Percentiles rank a stretch among this genome's conserved stretches.
Conservation (phyloP, 2,329 filamentous ascomycete species). For the Cladosporium sp. region DNA sequence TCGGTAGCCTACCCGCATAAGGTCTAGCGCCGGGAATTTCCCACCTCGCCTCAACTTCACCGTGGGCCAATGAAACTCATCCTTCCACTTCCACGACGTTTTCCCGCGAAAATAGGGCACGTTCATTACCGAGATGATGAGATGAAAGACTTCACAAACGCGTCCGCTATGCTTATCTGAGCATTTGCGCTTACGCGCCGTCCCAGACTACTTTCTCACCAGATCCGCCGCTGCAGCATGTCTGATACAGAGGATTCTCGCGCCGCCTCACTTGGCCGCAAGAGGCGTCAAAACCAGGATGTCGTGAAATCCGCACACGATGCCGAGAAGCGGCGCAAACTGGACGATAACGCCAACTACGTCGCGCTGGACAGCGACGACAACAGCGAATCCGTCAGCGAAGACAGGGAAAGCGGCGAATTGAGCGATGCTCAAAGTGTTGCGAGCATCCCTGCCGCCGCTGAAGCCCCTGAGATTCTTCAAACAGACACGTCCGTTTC, state of each 20-base stretch:
- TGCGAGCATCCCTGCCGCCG: background rate
- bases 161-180: too few relatives aligned
- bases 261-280: conserved; percentile 10
- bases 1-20: too few relatives aligned
- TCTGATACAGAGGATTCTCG: conserved; percentile 13
- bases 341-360: conserved; percentile 3
- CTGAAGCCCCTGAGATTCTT: background rate
- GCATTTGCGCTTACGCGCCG: too few relatives aligned
- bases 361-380: conserved; percentile 10
- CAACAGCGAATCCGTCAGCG: conserved; percentile 10
- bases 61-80: too few relatives aligned
- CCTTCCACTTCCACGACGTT: too few relatives aligned
- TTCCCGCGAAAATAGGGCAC: too few relatives aligned
- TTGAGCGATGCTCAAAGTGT: background rate
- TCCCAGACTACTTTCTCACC: too few relatives aligned
- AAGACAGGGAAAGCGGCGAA: conserved; percentile 10
- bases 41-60: too few relatives aligned
- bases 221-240: conserved; percentile 1
- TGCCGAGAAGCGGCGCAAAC: conserved; percentile 10
- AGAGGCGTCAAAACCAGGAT: conserved; percentile 6
- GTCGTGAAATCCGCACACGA: conserved; percentile 5
- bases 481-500: background rate
- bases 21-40: too few relatives aligned
- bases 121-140: too few relatives aligned
- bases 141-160: too few relatives aligned